These are phyloP conservation scores for Ilyonectria mors-panacis DNA, from an alignment of 2,329 filamentous ascomycete species.

Conservation along the genomic window DNA sequence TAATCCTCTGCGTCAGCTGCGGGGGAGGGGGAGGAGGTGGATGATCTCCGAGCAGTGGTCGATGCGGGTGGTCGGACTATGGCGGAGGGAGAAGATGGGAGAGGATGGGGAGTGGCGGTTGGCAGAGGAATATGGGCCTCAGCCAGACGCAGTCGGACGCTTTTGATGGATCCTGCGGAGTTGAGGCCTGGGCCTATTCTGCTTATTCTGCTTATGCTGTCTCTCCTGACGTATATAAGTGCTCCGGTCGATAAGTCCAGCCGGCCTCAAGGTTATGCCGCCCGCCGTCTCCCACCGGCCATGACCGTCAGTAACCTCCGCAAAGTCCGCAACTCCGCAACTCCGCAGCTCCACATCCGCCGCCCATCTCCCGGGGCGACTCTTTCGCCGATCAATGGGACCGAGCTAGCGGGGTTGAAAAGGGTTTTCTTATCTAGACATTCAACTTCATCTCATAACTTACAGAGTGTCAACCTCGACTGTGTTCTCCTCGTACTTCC, in stretches of 20 bases:
- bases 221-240: background rate
- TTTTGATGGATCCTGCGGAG: constrained; percentile 18
- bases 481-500: background rate
- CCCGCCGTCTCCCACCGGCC: constrained; percentile 11
- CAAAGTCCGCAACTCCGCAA: constrained; percentile 52
- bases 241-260: background rate
- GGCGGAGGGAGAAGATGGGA: background rate
- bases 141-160: background rate
- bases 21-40: constrained; percentile 6
- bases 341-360: constrained; percentile 38
- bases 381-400: constrained; percentile 16
- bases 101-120: constrained; percentile 8
- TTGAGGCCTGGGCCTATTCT: background rate
- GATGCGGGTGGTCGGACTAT: constrained; percentile 1
- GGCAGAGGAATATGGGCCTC: background rate
- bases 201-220: background rate
- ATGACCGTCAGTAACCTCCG: constrained; percentile 4
- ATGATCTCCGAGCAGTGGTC: constrained; percentile 9
- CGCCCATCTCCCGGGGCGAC: constrained; percentile 9
- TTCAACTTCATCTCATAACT: background rate
- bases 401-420: background rate
- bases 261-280: constrained; percentile 41
- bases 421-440: background rate
- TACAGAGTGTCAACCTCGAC: background rate
- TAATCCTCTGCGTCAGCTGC: constrained; percentile 20